These are phyloP conservation scores for Eutrema salsugineum DNA, from an alignment of 441 rosid genomes.

Conservation along the genomic window DNA sequence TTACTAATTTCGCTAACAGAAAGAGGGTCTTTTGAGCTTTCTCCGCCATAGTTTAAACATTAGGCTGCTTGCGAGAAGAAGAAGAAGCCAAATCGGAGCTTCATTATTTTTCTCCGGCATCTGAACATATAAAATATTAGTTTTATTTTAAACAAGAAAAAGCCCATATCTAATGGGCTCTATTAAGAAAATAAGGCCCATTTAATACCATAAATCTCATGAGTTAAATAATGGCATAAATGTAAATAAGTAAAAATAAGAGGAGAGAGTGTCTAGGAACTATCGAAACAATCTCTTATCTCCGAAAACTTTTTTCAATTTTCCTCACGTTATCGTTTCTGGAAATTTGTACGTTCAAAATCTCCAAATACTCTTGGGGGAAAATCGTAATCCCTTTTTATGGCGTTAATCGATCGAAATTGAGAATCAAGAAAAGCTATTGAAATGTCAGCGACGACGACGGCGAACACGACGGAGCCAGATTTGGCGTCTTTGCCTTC, in stretches of 20 bases:
- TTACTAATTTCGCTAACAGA: constrained; percentile 45
- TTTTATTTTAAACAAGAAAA: too few species aligned
- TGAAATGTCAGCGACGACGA: constrained; percentile 11
- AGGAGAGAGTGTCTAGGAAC: background rate
- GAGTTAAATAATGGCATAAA: background rate
- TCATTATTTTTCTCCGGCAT: too few species aligned
- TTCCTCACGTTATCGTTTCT: background rate
- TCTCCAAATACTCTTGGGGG: background rate
- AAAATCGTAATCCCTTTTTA: background rate
- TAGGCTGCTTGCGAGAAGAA: background rate
- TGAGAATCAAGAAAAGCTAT: background rate
- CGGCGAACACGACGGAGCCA: constrained; percentile 42
- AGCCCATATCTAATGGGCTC: background rate
- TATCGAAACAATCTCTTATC: background rate
- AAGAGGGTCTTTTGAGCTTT: constrained; percentile 30
- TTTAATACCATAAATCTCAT: too few species aligned
- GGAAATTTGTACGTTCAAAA: background rate
- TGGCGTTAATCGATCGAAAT: constrained; percentile 4
- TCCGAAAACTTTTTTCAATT: background rate
- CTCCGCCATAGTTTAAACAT: constrained; percentile 23
- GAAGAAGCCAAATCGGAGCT: background rate
- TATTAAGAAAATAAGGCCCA: background rate
- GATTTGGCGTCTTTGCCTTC: constrained; percentile 54
- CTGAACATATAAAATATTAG: too few species aligned
- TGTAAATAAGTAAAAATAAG: background rate